Evolutionary conservation across 1,139 yeast genomes (phyloP).

Genomic region (Blastobotrys illinoisensis): DNA sequence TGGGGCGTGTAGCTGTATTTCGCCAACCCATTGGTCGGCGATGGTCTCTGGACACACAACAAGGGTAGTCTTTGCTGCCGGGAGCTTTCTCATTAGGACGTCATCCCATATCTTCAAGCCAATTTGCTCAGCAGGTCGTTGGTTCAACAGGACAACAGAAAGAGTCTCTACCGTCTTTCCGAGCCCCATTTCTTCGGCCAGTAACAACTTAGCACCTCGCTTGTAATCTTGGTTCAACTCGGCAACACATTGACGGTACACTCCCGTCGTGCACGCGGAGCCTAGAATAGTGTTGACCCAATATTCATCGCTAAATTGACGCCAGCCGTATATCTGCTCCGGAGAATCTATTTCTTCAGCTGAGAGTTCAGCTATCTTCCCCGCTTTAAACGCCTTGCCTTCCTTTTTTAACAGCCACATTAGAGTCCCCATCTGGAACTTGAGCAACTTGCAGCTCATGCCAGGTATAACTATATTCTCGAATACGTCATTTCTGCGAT

Average conservation of each 20-base stretch:
- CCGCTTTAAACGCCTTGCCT: slow-evolving; percentile 41
- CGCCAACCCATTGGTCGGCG: slow-evolving; percentile 77
- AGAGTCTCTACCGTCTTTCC: slow-evolving; percentile 89
- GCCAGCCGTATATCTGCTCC: slow-evolving; percentile 4
- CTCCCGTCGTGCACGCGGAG: slow-evolving; percentile 19
- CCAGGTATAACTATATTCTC: slow-evolving; percentile 33
- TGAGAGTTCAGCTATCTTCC: background rate
- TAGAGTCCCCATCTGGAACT: slow-evolving; percentile 60
- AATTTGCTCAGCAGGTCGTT: slow-evolving; percentile 33
- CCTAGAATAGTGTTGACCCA: slow-evolving; percentile 34
- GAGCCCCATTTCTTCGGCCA: slow-evolving; percentile 94
- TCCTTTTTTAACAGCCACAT: slow-evolving; percentile 62
- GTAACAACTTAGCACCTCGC: slow-evolving; percentile 41
- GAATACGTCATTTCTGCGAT: background rate
- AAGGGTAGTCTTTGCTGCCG: slow-evolving; percentile 62
- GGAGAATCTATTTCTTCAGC: background rate
- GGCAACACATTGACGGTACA: slow-evolving; percentile 7
- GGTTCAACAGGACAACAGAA: slow-evolving; percentile 57
- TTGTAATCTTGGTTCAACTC: background rate
- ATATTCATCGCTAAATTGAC: slow-evolving; percentile 9
- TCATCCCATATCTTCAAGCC: slow-evolving; percentile 33
- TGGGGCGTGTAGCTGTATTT: slow-evolving; percentile 55
- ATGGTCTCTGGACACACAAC: slow-evolving; percentile 84
- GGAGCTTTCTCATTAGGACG: slow-evolving; percentile 44
- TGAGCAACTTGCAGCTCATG: slow-evolving; percentile 44